Evolutionary conservation across 345 rosid genomes (phyloP).

Genomic region (Eucalyptus virginea): DNA sequence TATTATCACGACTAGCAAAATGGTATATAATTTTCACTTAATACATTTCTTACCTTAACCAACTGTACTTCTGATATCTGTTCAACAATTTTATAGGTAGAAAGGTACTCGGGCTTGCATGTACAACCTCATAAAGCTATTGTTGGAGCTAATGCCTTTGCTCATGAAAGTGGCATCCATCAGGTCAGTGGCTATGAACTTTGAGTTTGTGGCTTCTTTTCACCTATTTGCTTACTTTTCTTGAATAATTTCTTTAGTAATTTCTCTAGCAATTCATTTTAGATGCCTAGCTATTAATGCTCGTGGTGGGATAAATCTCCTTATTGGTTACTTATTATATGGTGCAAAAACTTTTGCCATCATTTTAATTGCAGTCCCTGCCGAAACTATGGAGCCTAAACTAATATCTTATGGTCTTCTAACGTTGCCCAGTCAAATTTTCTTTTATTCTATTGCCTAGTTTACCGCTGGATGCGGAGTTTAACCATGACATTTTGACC

Average conservation of each 20-base stretch:
- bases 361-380: neutral
- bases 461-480: neutral
- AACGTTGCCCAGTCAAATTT: neutral
- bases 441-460: neutral
- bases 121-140: slow-evolving; percentile 96
- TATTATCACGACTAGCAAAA: slow-evolving; percentile 85
- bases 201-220: neutral
- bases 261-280: neutral
- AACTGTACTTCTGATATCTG: neutral
- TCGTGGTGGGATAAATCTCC: neutral
- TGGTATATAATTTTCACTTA: slow-evolving; percentile 34
- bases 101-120: slow-evolving; percentile 73
- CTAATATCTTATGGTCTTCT: neutral
- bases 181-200: slow-evolving; percentile 26
- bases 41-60: neutral
- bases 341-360: neutral
- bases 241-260: neutral
- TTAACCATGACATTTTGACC: neutral
- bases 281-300: neutral
- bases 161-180: slow-evolving; percentile 95
- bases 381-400: neutral
- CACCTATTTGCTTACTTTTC: neutral
- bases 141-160: slow-evolving; percentile 96
- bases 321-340: neutral
- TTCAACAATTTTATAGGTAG: slow-evolving; percentile 38